phyloP scores from a whole-genome alignment of 2,329 filamentous ascomycete genomes.

The Fusarium sublunatum region DNA sequence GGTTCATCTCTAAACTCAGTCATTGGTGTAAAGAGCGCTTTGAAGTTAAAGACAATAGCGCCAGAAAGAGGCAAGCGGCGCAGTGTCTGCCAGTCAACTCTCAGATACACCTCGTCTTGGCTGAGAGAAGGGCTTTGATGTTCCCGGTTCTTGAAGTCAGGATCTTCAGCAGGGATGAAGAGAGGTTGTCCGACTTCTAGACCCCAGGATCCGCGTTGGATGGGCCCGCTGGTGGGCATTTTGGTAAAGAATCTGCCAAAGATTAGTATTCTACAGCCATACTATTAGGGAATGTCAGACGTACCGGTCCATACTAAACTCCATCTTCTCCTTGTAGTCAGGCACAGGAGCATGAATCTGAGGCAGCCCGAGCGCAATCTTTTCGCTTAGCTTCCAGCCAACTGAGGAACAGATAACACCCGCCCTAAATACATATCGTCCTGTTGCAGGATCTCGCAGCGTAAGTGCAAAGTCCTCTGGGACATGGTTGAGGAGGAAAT shows the following conservation, averaged over 20 bases:
- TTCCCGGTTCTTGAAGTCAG: conserved; percentile 69
- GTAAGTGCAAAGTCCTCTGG: conserved; percentile 88
- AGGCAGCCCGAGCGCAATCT: conserved; percentile 76
- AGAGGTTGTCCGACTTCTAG: conserved; percentile 80
- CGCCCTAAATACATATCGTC: conserved; percentile 78
- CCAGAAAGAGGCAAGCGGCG: conserved; percentile 81
- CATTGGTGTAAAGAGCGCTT: conserved; percentile 83
- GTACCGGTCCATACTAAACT: conserved; percentile 85
- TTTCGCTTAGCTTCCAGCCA: conserved; percentile 81
- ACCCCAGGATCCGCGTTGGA: conserved; percentile 87
- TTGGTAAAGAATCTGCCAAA: conserved; percentile 78
- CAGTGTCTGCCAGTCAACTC: conserved; percentile 91
- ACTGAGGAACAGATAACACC: conserved; percentile 82
- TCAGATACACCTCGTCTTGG: conserved; percentile 71
- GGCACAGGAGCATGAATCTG: conserved; percentile 81
- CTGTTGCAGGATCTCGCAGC: conserved; percentile 75
- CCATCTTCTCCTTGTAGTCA: conserved; percentile 89
- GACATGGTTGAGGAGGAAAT: conserved; percentile 79
- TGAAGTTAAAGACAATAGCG: conserved; percentile 87
- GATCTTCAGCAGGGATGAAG: conserved; percentile 77
- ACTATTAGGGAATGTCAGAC: conserved; percentile 30
- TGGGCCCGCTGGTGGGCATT: conserved; percentile 77
- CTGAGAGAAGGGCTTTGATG: conserved; percentile 67
- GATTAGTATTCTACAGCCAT: neutral
- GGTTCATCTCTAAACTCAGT: conserved; percentile 76